phyloP scores from a whole-genome alignment of 331 rosid species.

The Ulmus americana region DNA sequence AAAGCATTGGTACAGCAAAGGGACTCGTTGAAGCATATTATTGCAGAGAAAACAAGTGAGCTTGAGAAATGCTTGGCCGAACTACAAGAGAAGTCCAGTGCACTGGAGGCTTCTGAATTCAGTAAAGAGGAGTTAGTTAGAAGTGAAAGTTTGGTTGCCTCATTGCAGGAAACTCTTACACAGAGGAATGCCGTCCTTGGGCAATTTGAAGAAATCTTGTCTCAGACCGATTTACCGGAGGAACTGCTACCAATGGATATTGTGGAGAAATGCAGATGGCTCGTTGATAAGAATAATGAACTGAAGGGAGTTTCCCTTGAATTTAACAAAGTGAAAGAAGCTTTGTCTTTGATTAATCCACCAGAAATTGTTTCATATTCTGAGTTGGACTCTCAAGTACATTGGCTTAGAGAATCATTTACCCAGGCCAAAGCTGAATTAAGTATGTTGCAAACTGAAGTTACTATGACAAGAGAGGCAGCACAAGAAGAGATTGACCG shows the following conservation, averaged over 20 bases:
- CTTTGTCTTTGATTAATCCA: conserved; percentile 42
- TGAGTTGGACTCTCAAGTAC: conserved; percentile 58
- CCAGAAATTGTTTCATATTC: conserved; percentile 66
- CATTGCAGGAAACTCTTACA: conserved; percentile 51
- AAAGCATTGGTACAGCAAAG: conserved; percentile 94
- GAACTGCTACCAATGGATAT: conserved; percentile 44
- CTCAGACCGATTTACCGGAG: conserved; percentile 38
- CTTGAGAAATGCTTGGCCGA: conserved; percentile 56
- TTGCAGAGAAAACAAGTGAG: conserved; percentile 61
- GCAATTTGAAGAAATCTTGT: conserved; percentile 56
- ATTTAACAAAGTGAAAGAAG: conserved; percentile 50
- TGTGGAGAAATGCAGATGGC: conserved; percentile 62
- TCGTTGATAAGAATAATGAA: conserved; percentile 53
- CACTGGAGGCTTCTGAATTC: conserved; percentile 67
- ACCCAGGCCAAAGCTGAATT: conserved; percentile 40
- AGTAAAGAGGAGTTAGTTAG: conserved; percentile 49
- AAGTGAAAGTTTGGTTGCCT: conserved; percentile 49
- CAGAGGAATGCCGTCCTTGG: conserved; percentile 45
- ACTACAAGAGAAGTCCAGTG: conserved; percentile 67
- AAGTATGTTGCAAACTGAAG: conserved; percentile 43
- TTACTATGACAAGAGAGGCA: conserved; percentile 49
- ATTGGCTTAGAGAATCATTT: conserved; percentile 64
- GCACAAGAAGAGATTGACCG: conserved; percentile 45
- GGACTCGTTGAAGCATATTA: conserved; percentile 58
- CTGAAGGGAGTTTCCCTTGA: conserved; percentile 51